A percentile compares a stretch with the other conserved stretches of the same genome.
phyloP scores from a whole-genome alignment of 2,329 filamentous ascomycete species.

The Aspergillus fumigatus region DNA sequence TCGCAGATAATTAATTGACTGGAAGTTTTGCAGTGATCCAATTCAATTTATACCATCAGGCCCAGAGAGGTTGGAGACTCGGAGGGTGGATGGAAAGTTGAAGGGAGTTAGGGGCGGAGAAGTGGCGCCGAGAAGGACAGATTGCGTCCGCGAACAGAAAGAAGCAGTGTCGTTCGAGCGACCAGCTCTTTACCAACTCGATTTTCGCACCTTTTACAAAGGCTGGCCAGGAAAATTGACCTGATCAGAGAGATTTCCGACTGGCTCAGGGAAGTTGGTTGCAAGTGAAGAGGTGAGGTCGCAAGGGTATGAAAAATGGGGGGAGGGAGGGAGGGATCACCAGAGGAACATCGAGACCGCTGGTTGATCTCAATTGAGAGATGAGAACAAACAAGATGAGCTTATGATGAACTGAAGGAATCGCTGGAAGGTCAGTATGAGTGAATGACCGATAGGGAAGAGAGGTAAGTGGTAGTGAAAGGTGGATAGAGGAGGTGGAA shows the following conservation, averaged over 20 bases:
- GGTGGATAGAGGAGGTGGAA: constrained; percentile 6
- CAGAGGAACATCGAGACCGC: constrained; percentile 16
- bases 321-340: constrained; percentile 11
- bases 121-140: background rate
- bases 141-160: background rate
- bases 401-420: background rate
- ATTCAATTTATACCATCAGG: background rate
- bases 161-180: background rate
- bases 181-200: background rate
- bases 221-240: background rate
- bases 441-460: background rate
- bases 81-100: background rate
- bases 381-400: background rate
- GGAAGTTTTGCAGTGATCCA: background rate
- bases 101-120: background rate
- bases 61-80: background rate
- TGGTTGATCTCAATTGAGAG: background rate
- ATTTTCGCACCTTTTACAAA: background rate
- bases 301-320: background rate
- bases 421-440: background rate
- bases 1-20: background rate
- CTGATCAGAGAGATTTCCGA: constrained; percentile 1
- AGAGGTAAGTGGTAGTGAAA: background rate
- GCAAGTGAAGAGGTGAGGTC: constrained; percentile 5
- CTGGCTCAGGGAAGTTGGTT: constrained; percentile 1